Base-by-base conservation (phyloP, 2,329 filamentous ascomycete genomes). In the Fusarium circinatum region DNA sequence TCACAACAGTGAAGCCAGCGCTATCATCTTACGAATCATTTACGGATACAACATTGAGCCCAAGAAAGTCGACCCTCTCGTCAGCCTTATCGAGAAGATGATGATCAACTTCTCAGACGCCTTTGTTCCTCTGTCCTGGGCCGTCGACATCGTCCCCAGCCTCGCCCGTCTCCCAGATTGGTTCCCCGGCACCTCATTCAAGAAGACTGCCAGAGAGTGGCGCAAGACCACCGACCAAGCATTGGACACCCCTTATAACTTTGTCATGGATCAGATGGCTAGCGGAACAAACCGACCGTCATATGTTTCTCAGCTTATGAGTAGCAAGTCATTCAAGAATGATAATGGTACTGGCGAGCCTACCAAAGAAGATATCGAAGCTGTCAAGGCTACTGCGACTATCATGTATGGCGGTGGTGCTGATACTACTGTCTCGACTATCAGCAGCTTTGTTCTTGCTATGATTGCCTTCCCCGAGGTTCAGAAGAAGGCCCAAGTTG, bases 41-140 rank as follows among this genome's bases (percentile, higher is more conserved):
- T 82, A 82, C 32, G 80, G 80, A 39, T 83, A 83, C 52, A 73
- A 74, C 12, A 78, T 79, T 22, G 77, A 81, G n/a, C 77, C 77
- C 4, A 56, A 76, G n/a, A 72, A 75, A 22, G 20, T 56, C 4
- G 82, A 83, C 38, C 75, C 77, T 4, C 66, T 83, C 10, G 78
- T 83, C 6, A 44, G 56, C 1, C 52, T 82, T 17, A 75, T 80
- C 10, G 79, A 81, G 9, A 57, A 59, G 8, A 79, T 79, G 67
- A 78, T 82, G 75, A 51, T 51, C 13, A 71, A 80, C 20, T 78
- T 82, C 48, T 78, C 78, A 0, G 48, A 62, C 13, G 78, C 81
- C 7, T 59, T 76, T 11, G 71, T 79, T 1, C 82, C 82, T 2
- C 59, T 80, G n/a, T 52, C 73, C 8, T 83, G 81, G 82, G 30